Percentiles rank a stretch among this genome's conserved stretches.
These are phyloP conservation scores for Kuraishia hungarica DNA, from an alignment of 805 yeast genomes.

Conservation along the genomic window DNA sequence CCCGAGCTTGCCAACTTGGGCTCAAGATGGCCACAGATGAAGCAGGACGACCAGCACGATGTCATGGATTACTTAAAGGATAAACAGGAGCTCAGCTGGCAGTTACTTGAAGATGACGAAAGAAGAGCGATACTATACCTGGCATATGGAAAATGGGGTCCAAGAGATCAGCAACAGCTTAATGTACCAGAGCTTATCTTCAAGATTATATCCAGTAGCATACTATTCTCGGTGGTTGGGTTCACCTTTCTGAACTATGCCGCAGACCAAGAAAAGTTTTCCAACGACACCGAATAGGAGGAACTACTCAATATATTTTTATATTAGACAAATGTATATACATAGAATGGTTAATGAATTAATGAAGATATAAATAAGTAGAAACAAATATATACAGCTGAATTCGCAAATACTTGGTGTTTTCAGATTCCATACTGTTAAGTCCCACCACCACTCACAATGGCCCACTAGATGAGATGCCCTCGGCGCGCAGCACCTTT, in stretches of 20 bases:
- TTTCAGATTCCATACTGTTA: too few species aligned
- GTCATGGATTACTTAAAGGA: conserved; percentile 25
- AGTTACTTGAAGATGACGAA: conserved; percentile 35
- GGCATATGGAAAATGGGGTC: conserved; percentile 59
- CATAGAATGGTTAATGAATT: not conserved
- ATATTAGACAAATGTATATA: not conserved
- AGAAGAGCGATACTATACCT: conserved; percentile 51
- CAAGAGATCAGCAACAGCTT: conserved; percentile 29
- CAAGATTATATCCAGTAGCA: conserved; percentile 21
- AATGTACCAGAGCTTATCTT: conserved; percentile 23
- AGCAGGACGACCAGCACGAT: conserved; percentile 25
- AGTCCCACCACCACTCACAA: not conserved
- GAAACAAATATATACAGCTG: too few species aligned
- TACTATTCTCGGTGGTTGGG: conserved; percentile 24
- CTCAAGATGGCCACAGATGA: conserved; percentile 22
- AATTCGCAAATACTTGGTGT: too few species aligned
- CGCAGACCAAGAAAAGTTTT: conserved; percentile 15
- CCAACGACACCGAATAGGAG: not conserved
- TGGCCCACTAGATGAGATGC: not conserved
- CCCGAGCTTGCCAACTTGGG: conserved; percentile 23
- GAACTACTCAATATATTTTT: not conserved
- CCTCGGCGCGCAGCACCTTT: not conserved
- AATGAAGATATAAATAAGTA: too few species aligned
- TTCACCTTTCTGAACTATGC: conserved; percentile 22
- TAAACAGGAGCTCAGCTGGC: conserved; percentile 29